Percentiles rank a stretch among this genome's conserved stretches.
Conservation (phyloP, 2,329 filamentous ascomycete genomes). For the Claviceps monticola region DNA sequence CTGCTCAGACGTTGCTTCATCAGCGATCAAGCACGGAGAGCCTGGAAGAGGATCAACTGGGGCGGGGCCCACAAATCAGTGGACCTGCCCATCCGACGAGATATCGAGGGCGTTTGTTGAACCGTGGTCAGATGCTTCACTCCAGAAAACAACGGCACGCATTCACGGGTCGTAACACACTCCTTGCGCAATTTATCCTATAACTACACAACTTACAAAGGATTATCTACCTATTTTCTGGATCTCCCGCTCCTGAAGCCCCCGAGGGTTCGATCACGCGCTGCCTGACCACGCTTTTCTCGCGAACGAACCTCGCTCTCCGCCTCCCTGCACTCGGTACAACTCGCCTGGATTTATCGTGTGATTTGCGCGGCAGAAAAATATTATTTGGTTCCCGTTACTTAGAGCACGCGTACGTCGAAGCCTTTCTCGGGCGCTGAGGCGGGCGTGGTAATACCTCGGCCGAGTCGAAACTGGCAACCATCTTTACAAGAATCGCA, state of each 20-base stretch:
- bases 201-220: no score
- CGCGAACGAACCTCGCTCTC: background rate
- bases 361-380: background rate
- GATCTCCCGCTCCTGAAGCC: no score
- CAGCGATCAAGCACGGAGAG: background rate
- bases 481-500: background rate
- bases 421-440: background rate
- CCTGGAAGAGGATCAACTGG: background rate
- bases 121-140: background rate
- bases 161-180: background rate
- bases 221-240: no score
- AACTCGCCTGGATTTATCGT: background rate
- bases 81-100: background rate
- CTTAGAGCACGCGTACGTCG: no score
- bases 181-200: background rate
- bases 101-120: background rate
- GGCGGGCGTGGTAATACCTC: background rate
- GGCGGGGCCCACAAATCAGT: background rate
- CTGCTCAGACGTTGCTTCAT: no score
- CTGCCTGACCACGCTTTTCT: background rate
- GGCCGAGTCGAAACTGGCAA: background rate
- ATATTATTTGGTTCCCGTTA: no score
- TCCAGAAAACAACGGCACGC: background rate
- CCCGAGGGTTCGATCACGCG: background rate
- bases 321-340: background rate